These are phyloP conservation scores for Pythium oligandrum DNA, from an alignment of 352 stramenopile genomes.

Conservation along the genomic window DNA sequence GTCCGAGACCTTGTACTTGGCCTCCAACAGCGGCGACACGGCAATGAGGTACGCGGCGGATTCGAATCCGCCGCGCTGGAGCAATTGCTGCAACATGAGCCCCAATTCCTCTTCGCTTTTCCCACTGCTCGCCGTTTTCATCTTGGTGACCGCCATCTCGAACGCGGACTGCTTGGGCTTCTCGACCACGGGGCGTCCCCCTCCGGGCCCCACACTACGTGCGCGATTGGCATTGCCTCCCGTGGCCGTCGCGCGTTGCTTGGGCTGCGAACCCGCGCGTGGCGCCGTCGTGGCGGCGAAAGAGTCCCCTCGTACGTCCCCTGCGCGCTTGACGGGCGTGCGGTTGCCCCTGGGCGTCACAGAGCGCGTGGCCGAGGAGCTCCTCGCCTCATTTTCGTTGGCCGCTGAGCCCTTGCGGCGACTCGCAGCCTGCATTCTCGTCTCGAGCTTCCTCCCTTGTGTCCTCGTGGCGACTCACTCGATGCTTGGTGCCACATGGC, in stretches of 20 bases:
- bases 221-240: too few species aligned
- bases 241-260: conserved; percentile 21
- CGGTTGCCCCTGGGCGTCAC: neutral
- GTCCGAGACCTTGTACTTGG: conserved; percentile 77
- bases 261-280: conserved; percentile 51
- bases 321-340: conserved; percentile 5
- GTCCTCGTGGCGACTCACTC: too few species aligned
- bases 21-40: conserved; percentile 30
- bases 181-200: too few species aligned
- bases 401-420: conserved; percentile 12
- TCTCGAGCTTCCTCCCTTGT: too few species aligned
- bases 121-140: conserved; percentile 22
- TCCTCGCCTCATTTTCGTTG: conserved; percentile 6
- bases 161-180: conserved; percentile 12
- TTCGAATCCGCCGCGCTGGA: conserved; percentile 37
- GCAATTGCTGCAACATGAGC: conserved; percentile 43
- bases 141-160: conserved; percentile 31
- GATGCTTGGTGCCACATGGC: too few species aligned
- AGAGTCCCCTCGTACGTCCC: neutral
- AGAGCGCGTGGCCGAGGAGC: conserved; percentile 4
- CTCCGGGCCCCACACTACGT: too few species aligned
- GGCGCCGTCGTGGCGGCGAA: neutral
- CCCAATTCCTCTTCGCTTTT: conserved; percentile 51
- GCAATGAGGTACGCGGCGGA: conserved; percentile 74
- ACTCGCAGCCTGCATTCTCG: neutral